Conservation (phyloP, 805 yeast genomes). For the Kazachstania taianensis region DNA sequence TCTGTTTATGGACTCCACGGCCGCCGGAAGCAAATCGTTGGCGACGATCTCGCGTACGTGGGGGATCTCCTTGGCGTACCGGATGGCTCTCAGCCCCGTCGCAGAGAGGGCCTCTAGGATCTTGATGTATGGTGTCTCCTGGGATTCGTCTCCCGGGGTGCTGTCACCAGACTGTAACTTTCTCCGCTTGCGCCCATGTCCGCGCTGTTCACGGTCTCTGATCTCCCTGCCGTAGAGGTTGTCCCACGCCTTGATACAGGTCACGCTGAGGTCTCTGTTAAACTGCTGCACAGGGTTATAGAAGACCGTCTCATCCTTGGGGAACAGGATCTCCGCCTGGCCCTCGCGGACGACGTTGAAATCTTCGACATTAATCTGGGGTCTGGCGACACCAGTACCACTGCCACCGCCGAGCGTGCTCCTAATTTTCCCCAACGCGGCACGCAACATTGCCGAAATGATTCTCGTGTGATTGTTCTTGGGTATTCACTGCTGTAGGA, state of each 20-base stretch:
- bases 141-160: neutral
- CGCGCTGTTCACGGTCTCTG: no score
- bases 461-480: neutral
- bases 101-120: conserved; percentile 90
- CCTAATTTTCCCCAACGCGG: conserved; percentile 19
- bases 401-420: conserved; percentile 2
- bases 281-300: conserved; percentile 96
- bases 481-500: neutral
- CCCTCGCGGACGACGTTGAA: conserved; percentile 59
- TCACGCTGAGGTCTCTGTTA: conserved; percentile 81
- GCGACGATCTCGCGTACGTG: conserved; percentile 66
- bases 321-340: conserved; percentile 68
- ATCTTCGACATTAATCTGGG: conserved; percentile 27
- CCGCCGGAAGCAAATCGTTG: conserved; percentile 78
- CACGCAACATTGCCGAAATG: conserved; percentile 19
- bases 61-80: conserved; percentile 90
- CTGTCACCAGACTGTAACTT: conserved; percentile 23
- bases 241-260: conserved; percentile 81
- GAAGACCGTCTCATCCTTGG: conserved; percentile 75
- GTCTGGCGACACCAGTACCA: neutral
- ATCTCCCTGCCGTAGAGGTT: conserved; percentile 38
- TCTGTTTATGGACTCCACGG: conserved; percentile 68
- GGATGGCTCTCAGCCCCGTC: conserved; percentile 85
- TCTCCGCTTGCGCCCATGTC: conserved; percentile 15
- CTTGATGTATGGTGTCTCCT: conserved; percentile 41